Conservation (phyloP, 225 moss, liverwort and hornwort species). For the Anthoceros angustus region DNA sequence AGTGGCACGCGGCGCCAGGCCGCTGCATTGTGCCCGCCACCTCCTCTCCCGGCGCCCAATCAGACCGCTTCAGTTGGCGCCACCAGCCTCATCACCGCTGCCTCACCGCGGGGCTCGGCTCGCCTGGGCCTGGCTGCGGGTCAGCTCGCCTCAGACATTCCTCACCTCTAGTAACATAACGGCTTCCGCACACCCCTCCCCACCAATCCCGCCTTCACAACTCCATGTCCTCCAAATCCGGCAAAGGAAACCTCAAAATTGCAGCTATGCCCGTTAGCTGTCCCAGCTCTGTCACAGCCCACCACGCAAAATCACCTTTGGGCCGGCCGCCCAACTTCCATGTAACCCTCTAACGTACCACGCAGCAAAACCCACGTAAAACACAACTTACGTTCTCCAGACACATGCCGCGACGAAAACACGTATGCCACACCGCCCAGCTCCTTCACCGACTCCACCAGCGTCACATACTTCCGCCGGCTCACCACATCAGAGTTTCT, state of each 20-base stretch:
- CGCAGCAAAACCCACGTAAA: neutral
- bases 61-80: no score
- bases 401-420: conserved; percentile 90
- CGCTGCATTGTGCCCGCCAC: no score
- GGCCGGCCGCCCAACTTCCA: neutral
- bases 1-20: no score
- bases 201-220: conserved; percentile 14
- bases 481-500: conserved; percentile 57
- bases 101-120: no score
- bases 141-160: no score
- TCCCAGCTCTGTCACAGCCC: conserved; percentile 37
- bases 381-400: conserved; percentile 60
- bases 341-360: neutral
- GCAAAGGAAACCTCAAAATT: conserved; percentile 78
- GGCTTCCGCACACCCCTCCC: no score
- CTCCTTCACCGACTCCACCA: conserved; percentile 72
- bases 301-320: neutral
- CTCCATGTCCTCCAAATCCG: conserved; percentile 95
- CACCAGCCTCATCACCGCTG: no score
- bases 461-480: conserved; percentile 65
- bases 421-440: conserved; percentile 74
- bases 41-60: no score
- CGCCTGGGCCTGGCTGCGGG: no score
- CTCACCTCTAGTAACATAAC: no score
- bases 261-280: conserved; percentile 91